Conservation (phyloP, 1,284 basidiomycete genomes). For the Lentinus polychrous region DNA sequence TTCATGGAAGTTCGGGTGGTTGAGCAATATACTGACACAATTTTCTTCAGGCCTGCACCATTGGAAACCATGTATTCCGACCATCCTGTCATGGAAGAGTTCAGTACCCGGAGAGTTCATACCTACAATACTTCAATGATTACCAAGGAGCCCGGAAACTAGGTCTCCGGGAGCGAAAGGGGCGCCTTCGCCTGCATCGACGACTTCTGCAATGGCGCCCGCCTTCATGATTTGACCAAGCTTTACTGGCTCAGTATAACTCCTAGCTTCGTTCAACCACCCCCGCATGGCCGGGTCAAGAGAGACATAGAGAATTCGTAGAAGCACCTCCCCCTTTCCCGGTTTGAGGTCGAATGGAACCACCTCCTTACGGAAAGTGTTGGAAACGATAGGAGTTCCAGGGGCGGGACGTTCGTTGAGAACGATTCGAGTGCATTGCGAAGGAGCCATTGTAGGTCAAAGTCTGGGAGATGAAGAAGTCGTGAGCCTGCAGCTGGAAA, state of each 20-base stretch:
- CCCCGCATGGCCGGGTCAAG: constrained; percentile 85
- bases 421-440: constrained; percentile 58
- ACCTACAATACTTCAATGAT: constrained; percentile 15
- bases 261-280: constrained; percentile 67
- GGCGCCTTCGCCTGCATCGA: constrained; percentile 49
- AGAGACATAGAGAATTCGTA: constrained; percentile 70
- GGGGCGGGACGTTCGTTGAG: constrained; percentile 72
- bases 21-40: constrained; percentile 35
- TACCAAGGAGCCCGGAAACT: constrained; percentile 55
- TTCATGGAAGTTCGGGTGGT: not conserved
- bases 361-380: constrained; percentile 64
- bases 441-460: constrained; percentile 22
- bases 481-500: too few species aligned
- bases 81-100: constrained; percentile 48
- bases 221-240: constrained; percentile 84
- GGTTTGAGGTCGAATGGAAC: constrained; percentile 50
- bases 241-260: constrained; percentile 67
- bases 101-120: too few species aligned
- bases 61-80: constrained; percentile 66
- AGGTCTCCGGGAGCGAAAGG: constrained; percentile 58
- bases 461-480: too few species aligned
- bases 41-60: constrained; percentile 44
- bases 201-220: constrained; percentile 60
- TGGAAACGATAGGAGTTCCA: constrained; percentile 51
- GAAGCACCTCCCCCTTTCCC: constrained; percentile 53